These are phyloP conservation scores for Candida glucosophila DNA, from an alignment of 1,139 yeast genomes.

Conservation along the genomic window DNA sequence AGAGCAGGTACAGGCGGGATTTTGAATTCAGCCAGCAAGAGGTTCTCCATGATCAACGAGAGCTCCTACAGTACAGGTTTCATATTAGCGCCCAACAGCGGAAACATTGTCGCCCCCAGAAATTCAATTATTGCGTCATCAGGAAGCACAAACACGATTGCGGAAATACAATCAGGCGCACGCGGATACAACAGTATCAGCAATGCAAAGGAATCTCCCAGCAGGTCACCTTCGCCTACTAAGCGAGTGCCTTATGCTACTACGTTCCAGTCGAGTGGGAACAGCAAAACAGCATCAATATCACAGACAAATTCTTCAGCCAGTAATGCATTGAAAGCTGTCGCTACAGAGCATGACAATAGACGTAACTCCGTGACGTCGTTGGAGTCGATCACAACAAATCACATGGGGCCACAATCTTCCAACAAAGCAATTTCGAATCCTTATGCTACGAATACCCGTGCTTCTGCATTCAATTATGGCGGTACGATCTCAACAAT, in stretches of 20 bases:
- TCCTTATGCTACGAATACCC: constrained; percentile 34
- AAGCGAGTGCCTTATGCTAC: constrained; percentile 8
- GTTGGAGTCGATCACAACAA: constrained; percentile 9
- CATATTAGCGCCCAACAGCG: neutral
- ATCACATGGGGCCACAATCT: constrained; percentile 2
- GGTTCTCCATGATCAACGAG: too few relatives aligned
- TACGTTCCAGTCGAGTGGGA: constrained; percentile 11
- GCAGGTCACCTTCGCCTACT: constrained; percentile 11
- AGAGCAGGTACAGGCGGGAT: constrained; percentile 29
- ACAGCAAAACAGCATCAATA: constrained; percentile 27
- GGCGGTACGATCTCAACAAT: constrained; percentile 37
- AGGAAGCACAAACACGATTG: constrained; percentile 42
- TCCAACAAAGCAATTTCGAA: constrained; percentile 24
- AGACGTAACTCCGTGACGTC: constrained; percentile 14
- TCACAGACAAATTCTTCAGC: constrained; percentile 40
- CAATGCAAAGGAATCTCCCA: constrained; percentile 8
- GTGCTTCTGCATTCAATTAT: constrained; percentile 25
- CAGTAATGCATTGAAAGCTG: constrained; percentile 59
- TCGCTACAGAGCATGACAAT: constrained; percentile 35
- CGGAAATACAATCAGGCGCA: constrained; percentile 50
- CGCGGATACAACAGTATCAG: constrained; percentile 15
- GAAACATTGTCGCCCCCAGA: too few relatives aligned
- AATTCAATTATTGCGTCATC: too few relatives aligned
- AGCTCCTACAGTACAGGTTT: neutral
- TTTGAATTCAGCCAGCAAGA: constrained; percentile 32